Evolutionary conservation across 768 basidiomycete species (phyloP), one percentile per base, ranked within the genome.

Genomic region (Fomitopsis serialis): DNA sequence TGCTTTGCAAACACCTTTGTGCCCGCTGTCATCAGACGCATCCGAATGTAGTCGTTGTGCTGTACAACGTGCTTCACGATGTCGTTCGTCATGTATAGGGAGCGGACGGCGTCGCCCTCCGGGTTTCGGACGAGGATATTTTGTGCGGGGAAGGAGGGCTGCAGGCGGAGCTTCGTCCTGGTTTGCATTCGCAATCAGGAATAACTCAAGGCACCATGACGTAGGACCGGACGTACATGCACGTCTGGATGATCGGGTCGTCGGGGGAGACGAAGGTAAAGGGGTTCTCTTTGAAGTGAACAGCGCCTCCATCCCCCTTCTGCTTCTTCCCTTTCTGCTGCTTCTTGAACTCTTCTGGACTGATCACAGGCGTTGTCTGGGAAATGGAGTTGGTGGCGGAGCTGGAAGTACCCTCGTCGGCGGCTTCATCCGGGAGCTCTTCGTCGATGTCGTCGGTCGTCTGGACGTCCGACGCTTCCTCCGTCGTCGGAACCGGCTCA

Each of bases 1-100:
- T 98, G 95, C 64, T 92, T 89, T 6, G 84, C 81, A 68, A 98
- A 89, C 12, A 93, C 84, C 68, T 97, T 96, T 37, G 94, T 93
- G 19, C 97, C 97, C n/a, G 90, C 88, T 13, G 89, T 84, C 61
- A 94, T 85, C 49, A 99, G 81, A 1, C 97, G 84, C 52, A 98
- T 78, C 24, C 86, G 84, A 25, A 80, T 79, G 66, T 87, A 95
- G 65, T 92, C 85, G 66, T 98, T 99, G 64, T 85, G 73, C 49
- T 74, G 63, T 53, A 98, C 78, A 55, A 98, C 75, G n/a, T 75
- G 70, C 68, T 89, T 92, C 65, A 96, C 87, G 60, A 89, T 73
- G 60, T 85, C 80, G 64, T 95, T 97, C 52, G 87, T 84, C 54
- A 98, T 74, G 75, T 98, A 98, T 45, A 98, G 75, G 8, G 89